Base-by-base conservation (phyloP, 495 filamentous ascomycete species). In the Talaromyces thailandensis region DNA sequence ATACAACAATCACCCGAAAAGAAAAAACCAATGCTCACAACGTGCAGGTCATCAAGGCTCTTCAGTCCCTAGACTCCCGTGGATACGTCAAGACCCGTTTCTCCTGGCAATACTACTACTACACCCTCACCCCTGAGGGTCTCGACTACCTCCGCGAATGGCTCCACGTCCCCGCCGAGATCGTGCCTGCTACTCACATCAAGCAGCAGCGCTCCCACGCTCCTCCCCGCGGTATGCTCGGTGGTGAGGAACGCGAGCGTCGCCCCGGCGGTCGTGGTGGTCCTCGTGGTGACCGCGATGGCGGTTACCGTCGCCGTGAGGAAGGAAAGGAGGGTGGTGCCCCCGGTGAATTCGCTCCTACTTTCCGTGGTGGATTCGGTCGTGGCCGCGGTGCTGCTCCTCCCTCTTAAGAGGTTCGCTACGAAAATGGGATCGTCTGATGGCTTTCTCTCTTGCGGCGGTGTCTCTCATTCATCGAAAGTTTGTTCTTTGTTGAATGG, bases 91-190 rank as follows among this genome's bases (percentile, higher is more conserved):
- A 98, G 89, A 98, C 94, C 69, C 94, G 92, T 79, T 98, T 98
- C 89, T 96, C 92, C 64, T 98, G 94, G 94, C 94, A 98, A 84
- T 98, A 93, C 88, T 98, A 97, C 87, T 98, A 98, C 89, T 98
- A 98, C 88, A 98, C 95, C 79, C 88, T 98, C 76, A 98, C 94
- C 76, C 92, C 92, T 70, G 93, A 97, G 79, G 94, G 94, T 83
- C 93, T 98, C 75, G 93, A 97, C 86, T 98, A 98, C 86, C 92
- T 98, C 76, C 95, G 94, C 70, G 94, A 98, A 84, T 98, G 94
- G 94, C 93, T 98, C 67, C 94, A 98, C 85, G 88, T 98, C 70
- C 94, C 94, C 76, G 94, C 95, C 73, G 94, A 98, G 86, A 96
- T 98, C 76, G 94, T 98, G 69, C 94, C 94, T 62, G 91, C 94